Base-by-base conservation (phyloP, 2,329 filamentous ascomycete genomes). In the Xylaria hypoxylon region DNA sequence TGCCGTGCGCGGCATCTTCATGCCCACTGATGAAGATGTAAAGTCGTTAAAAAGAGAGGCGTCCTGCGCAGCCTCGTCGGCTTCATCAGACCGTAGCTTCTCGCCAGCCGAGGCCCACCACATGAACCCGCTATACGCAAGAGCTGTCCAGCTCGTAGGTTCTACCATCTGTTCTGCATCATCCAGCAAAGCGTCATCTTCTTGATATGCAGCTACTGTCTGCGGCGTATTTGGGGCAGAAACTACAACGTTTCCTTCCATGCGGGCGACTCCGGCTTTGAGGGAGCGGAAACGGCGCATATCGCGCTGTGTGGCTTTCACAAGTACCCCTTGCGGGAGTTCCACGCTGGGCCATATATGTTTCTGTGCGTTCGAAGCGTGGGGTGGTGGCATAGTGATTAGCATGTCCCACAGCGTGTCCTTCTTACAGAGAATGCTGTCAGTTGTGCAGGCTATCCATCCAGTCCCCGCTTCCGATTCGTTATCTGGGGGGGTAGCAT, bases 371-470 rank as follows among this genome's bases (percentile, higher is more conserved):
- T 88, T 81, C 59, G 86, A 81, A 3, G 87, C 80, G 72, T 90
- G 83, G 5, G 85, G 78, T 0, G 89, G 85, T 0, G 94, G 93
- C 75, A 98, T 86, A 60, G 92, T 93, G 67, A 98, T 90, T 44
- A 97, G 86, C 73, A 97, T 85, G 77, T 99, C 96, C 84, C 94
- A 98, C 2, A 99, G 86, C 2, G 91, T 87, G 57, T 90, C 87
- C 81, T 98, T 98, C 79, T 93, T 91, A 52, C 89, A 89, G 15
- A 99, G 85, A 65, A 99, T 96, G 75, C 92, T 95, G 80, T 99
- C 96, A 1, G 95, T 98, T 2, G 95, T 97, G 79, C 94, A 97
- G 13, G 95, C 96, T 65, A 97, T 90, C 94, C 94, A 99, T 44
- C 94, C 92, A 15, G 85, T 80, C 35, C 84, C 84, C 26, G 80